Conservation (phyloP, 2,329 filamentous ascomycete species). For the Epichloe uncinata region DNA sequence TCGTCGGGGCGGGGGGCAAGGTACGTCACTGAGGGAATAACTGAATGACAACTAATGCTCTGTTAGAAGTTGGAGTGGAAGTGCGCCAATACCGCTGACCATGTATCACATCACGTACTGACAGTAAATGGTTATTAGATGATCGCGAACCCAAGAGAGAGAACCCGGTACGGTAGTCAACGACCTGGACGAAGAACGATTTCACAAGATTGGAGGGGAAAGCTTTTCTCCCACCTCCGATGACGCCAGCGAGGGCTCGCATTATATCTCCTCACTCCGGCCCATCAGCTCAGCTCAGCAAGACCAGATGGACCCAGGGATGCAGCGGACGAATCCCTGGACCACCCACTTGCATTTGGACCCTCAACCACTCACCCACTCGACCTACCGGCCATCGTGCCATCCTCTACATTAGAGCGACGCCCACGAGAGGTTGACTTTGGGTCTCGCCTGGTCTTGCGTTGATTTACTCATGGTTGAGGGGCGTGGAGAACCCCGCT, state of each 20-base stretch:
- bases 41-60: background rate
- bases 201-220: background rate
- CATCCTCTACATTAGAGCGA: background rate
- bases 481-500: background rate
- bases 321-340: background rate
- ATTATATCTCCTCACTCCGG: background rate
- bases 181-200: background rate
- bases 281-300: background rate
- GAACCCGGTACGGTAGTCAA: background rate
- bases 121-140: background rate
- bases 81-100: background rate
- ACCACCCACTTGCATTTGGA: background rate
- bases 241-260: slow-evolving; percentile 2
- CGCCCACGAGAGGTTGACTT: background rate
- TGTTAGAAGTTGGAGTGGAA: background rate
- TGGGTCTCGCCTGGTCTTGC: background rate
- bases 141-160: background rate
- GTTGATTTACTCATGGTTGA: too few species aligned
- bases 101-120: background rate
- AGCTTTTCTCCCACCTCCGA: background rate
- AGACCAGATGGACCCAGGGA: background rate
- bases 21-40: background rate
- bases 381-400: background rate
- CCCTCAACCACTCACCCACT: background rate
- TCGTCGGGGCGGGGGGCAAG: background rate